Base-by-base conservation (phyloP, 257 asterid species). In the Jacaranda copaia region DNA sequence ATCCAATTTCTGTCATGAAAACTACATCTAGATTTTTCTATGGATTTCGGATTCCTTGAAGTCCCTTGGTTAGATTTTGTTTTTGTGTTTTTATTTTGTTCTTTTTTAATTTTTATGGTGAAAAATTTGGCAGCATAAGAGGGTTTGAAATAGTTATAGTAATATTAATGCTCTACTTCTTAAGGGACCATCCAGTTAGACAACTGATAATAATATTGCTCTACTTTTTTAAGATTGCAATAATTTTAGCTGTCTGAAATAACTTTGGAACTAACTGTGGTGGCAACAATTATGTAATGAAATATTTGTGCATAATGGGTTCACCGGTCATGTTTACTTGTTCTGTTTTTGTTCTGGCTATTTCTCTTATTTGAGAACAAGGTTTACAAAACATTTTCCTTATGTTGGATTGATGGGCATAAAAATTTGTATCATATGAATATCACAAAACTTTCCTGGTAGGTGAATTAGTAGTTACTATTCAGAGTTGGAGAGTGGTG, bases 101-200 rank as follows among this genome's bases (percentile, higher is more conserved):
- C 32, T 1, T 25, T 25, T 25, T 25, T 25, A 0, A 0, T 25
- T 25, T 25, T 25, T 25, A 0, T 1, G 32, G 32, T 25, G 4
- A 74, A 66, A 57, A 68, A 25, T 35, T 46, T 42, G 5, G 35
- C 2, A 19, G 10, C 18, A 62, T 71, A 40, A 61, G 3, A 63
- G 71, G 39, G 32, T 46, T 45, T 32, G 36, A 12, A 20, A 8
- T 20, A 18, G 36, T 70, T 60, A 0, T 48, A n/a, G n/a, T 4
- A 19, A 4, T n/a, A 11, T 43, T 55, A 38, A 58, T 39, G 25
- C 40, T 38, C 25, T 61, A 42, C 60, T 63, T 46, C 57, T 46
- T 11, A 15, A 48, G 80, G 74, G 79, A 76, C 73, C 79, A 76
- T 76, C 38, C 35, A 19, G 32, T 5, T 32, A 7, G 57, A 32